phyloP scores from a whole-genome alignment of 164 flowering plant species.

The Chimonanthus praecox region DNA sequence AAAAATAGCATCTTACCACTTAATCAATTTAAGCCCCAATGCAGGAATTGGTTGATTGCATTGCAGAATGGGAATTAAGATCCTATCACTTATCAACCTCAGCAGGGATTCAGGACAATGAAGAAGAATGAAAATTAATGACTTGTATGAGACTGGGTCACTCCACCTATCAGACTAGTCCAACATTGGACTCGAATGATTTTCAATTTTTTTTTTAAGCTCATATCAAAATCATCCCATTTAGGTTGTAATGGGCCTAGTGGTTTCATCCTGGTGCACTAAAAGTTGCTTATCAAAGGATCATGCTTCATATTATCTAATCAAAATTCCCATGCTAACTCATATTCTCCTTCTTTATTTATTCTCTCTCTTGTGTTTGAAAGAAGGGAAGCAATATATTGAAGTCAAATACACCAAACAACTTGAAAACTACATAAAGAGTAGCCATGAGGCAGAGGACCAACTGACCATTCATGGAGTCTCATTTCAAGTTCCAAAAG shows the following conservation, averaged over 20 bases:
- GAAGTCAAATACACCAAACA: not conserved
- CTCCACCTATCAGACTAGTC: too few species aligned
- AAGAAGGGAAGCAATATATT: not conserved
- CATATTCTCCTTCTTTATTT: too few species aligned
- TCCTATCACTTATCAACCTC: not conserved
- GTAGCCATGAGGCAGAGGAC: not conserved
- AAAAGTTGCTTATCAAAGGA: too few species aligned
- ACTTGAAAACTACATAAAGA: not conserved
- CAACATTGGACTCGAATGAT: too few species aligned
- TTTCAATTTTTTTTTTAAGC: too few species aligned
- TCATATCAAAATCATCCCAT: too few species aligned
- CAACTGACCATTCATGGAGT: not conserved
- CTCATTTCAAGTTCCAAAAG: not conserved
- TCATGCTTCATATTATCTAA: too few species aligned
- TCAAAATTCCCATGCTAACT: too few species aligned
- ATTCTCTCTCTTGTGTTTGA: too few species aligned
- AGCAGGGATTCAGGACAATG: not conserved
- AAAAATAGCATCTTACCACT: not conserved
- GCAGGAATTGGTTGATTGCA: not conserved
- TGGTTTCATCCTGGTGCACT: too few species aligned
- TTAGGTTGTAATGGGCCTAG: too few species aligned
- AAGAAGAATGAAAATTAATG: slow-evolving; percentile 26
- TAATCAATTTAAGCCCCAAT: not conserved
- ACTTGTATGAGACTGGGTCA: too few species aligned
- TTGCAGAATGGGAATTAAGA: not conserved